These are phyloP conservation scores for Carex cristatella DNA, from an alignment of 176 grass and related monocot genomes.

Conservation along the genomic window DNA sequence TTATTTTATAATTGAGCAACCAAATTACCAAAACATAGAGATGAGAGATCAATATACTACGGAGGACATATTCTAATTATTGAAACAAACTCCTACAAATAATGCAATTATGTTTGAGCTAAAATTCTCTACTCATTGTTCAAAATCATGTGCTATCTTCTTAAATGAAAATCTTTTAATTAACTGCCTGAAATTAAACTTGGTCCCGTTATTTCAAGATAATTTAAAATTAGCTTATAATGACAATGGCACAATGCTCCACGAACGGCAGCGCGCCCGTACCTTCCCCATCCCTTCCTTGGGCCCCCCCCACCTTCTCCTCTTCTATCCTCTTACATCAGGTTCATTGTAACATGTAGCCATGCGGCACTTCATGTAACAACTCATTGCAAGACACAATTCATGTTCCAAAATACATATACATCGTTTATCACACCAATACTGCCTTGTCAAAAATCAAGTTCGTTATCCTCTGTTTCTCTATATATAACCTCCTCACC, in stretches of 20 bases:
- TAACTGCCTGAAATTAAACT: background rate
- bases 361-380: background rate
- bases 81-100: background rate
- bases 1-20: background rate
- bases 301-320: background rate
- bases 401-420: background rate
- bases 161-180: background rate
- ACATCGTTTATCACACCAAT: background rate
- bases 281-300: slow-evolving; percentile 17
- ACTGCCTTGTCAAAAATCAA: background rate
- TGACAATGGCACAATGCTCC: background rate
- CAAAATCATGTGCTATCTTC: background rate
- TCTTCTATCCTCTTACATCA: slow-evolving; percentile 7
- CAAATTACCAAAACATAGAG: background rate
- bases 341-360: background rate
- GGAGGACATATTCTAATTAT: background rate
- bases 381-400: slow-evolving; percentile 3
- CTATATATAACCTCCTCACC: slow-evolving; percentile 13
- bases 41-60: background rate
- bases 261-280: background rate
- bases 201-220: background rate
- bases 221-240: background rate
- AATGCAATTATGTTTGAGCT: background rate
- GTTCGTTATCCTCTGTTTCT: background rate
- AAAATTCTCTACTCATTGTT: background rate